Conservation (phyloP, 805 yeast species). For the Wickerhamiella dianesei region DNA sequence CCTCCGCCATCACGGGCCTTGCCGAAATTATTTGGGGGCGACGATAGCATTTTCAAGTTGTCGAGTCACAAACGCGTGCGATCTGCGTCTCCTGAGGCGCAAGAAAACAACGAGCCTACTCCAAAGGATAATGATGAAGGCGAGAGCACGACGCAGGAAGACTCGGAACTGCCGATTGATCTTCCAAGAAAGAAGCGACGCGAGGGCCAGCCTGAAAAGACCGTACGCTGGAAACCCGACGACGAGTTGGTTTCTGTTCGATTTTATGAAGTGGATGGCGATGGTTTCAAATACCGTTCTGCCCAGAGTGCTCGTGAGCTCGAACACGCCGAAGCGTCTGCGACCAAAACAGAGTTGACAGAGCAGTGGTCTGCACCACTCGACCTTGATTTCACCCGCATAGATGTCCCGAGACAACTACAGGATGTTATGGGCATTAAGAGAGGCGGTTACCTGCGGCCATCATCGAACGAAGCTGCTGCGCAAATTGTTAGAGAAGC, state of each 20-base stretch:
- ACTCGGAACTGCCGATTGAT: neutral
- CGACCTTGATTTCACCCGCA: constrained; percentile 24
- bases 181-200: constrained; percentile 10
- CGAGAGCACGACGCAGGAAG: neutral
- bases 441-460: neutral
- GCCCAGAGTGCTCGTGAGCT: constrained; percentile 13
- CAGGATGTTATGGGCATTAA: neutral
- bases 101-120: neutral
- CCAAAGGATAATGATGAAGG: neutral
- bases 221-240: constrained; percentile 25
- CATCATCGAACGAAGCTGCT: neutral
- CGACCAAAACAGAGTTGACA: constrained; percentile 7
- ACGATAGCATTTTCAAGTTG: constrained; percentile 7
- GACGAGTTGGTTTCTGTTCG: constrained; percentile 22
- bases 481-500: neutral
- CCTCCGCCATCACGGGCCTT: neutral
- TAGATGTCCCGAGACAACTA: neutral
- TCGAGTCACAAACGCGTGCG: constrained; percentile 11
- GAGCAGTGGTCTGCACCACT: constrained; percentile 18
- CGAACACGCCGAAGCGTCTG: constrained; percentile 16
- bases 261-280: constrained; percentile 20
- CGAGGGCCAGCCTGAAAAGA: constrained; percentile 13
- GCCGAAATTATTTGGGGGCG: constrained; percentile 10
- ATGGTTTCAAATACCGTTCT: constrained; percentile 14
- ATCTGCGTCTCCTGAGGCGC: neutral